Evolutionary conservation across 1,284 basidiomycete genomes (phyloP), one percentile per base, ranked within the genome.

Genomic region (Moniliella sp.): DNA sequence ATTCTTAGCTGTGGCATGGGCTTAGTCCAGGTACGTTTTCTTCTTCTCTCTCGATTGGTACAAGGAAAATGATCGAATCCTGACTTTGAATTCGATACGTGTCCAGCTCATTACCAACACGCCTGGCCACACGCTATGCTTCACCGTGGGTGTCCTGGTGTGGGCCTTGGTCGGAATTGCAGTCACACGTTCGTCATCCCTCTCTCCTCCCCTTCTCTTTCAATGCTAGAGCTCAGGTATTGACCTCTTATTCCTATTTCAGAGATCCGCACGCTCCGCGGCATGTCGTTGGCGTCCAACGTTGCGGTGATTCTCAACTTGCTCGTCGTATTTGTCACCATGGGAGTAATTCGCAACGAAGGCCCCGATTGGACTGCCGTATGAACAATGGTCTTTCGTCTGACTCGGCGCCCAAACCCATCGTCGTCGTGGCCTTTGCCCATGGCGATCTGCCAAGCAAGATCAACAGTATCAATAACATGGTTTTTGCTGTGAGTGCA

Each of bases 381-480:
- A 0, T 48, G 14, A 45, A 42, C 40, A 42, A 42, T 33, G 39
- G 41, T 29, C n/a, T 23, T 7, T 15, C 12, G 5, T 10, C 16
- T 17, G 10, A 19, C 15, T n/a, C 64, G 66, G 3, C 21, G 21
- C n/a, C n/a, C 21, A n/a, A 7, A 23, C 61, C 74, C 3, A 64
- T 75, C 16, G 40, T 63, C 17, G 68, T 67, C 0, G 18, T 59
- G 11, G 61, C 60, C 0, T 68, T 72, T 36, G 65, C 62, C 8
- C 37, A 42, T 1, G 49, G 65, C 12, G 64, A 65, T 3, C 59
- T 71, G 28, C 63, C 62, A 32, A 27, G 42, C 5, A 61, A 72
- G 60, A 64, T 74, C 3, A 69, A 69, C 32, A 72, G 72, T 19
- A 66, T 73, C 28, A 71, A 72, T 69, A 68, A 73, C 34, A 72